Conservation (phyloP, 1,139 yeast genomes). For the Torulaspora globosa region DNA sequence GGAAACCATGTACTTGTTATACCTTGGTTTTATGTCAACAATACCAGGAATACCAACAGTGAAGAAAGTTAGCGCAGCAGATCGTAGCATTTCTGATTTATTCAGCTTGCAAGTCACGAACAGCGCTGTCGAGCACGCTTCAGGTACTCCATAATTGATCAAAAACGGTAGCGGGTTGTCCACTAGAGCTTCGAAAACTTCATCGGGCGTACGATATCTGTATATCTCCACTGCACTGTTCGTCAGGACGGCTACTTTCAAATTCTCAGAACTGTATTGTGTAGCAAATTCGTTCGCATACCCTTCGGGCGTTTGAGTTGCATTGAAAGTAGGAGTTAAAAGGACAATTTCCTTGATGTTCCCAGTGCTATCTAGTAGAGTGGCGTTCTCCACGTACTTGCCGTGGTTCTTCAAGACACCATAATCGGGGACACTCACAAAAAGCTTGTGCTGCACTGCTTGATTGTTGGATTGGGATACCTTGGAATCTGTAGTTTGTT, state of each 20-base stretch:
- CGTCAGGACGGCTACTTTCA: slow-evolving; percentile 75
- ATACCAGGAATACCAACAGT: slow-evolving; percentile 38
- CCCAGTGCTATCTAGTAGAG: slow-evolving; percentile 58
- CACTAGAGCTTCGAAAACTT: slow-evolving; percentile 57
- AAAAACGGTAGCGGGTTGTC: slow-evolving; percentile 54
- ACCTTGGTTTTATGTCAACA: slow-evolving; percentile 37
- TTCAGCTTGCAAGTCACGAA: slow-evolving; percentile 73
- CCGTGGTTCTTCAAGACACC: slow-evolving; percentile 69
- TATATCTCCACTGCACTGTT: slow-evolving; percentile 70
- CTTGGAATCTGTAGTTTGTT: not conserved
- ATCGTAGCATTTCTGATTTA: slow-evolving; percentile 46
- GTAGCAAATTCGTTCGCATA: slow-evolving; percentile 79
- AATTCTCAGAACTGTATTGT: slow-evolving; percentile 60
- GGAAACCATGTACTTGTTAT: slow-evolving; percentile 32
- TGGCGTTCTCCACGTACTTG: slow-evolving; percentile 74
- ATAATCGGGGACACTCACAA: slow-evolving; percentile 74
- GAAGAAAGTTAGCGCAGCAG: slow-evolving; percentile 38
- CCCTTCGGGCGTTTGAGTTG: slow-evolving; percentile 68
- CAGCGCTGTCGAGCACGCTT: slow-evolving; percentile 80
- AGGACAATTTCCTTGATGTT: slow-evolving; percentile 68
- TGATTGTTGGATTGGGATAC: not conserved
- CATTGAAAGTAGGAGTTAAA: slow-evolving; percentile 64
- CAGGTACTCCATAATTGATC: slow-evolving; percentile 58
- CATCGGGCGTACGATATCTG: slow-evolving; percentile 72
- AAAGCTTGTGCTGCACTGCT: slow-evolving; percentile 43